Conservation (phyloP, 2,329 filamentous ascomycete species). For the Trichoderma sp. region DNA sequence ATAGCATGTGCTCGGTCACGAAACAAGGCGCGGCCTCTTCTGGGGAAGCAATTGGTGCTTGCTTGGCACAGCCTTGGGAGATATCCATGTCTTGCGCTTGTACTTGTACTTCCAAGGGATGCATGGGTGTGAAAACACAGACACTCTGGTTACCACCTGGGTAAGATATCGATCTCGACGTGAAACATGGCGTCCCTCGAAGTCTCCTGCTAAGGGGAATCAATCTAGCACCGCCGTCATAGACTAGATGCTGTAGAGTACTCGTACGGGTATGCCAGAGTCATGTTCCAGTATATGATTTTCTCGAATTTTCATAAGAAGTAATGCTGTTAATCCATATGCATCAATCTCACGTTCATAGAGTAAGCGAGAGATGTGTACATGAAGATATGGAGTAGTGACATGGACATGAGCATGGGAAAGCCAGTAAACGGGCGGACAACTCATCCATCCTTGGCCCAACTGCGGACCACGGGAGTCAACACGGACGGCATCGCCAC, state of each 20-base stretch:
- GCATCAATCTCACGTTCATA: neutral
- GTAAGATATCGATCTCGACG: slow-evolving; percentile 1
- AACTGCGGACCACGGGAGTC: slow-evolving; percentile 6
- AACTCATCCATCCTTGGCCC: slow-evolving; percentile 6
- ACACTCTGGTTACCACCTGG: neutral
- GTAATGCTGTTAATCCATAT: neutral
- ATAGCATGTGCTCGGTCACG: neutral
- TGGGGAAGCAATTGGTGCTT: neutral
- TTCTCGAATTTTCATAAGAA: neutral
- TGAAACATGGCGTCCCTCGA: slow-evolving; percentile 10
- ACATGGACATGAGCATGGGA: neutral
- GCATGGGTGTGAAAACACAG: neutral
- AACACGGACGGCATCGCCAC: slow-evolving; percentile 5
- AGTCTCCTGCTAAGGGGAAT: neutral
- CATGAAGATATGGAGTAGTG: neutral
- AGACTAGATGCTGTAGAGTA: neutral
- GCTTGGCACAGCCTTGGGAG: neutral
- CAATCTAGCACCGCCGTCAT: neutral
- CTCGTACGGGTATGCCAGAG: neutral
- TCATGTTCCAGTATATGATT: neutral
- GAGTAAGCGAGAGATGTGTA: neutral
- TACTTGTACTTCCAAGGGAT: neutral
- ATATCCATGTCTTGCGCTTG: neutral
- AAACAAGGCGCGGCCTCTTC: neutral
- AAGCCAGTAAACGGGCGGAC: neutral